Percentiles rank a stretch among this genome's conserved stretches.
phyloP scores from a whole-genome alignment of 2,329 filamentous ascomycete genomes.

The Pestalotiopsis fici region DNA sequence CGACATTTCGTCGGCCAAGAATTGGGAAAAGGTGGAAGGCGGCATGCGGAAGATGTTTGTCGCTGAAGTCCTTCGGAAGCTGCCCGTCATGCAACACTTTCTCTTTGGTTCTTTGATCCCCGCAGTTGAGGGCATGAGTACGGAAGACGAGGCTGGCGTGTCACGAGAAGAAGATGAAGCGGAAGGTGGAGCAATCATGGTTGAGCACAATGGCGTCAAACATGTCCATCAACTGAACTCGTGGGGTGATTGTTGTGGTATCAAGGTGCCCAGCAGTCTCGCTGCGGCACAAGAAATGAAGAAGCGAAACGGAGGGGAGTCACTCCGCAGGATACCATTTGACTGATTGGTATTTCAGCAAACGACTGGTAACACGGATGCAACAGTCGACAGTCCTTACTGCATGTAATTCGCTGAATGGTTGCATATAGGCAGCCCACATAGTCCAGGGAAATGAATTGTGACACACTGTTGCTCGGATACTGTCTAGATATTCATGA shows the following conservation, averaged over 20 bases:
- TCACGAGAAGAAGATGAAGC: conserved; percentile 49
- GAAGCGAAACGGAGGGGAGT: conserved; percentile 65
- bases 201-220: conserved; percentile 63
- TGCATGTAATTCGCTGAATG: neutral
- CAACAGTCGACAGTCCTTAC: neutral
- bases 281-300: conserved; percentile 87
- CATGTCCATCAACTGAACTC: conserved; percentile 71
- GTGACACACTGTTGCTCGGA: neutral
- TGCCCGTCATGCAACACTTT: conserved; percentile 99
- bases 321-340: conserved; percentile 77
- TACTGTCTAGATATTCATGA: too few relatives aligned
- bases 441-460: neutral
- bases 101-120: conserved; percentile 86
- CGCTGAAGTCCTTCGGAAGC: conserved; percentile 85
- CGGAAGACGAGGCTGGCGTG: conserved; percentile 53
- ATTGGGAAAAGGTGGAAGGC: conserved; percentile 88
- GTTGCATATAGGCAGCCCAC: neutral
- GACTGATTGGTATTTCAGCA: conserved; percentile 57
- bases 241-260: conserved; percentile 98
- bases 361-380: neutral
- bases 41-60: conserved; percentile 98
- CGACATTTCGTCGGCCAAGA: conserved; percentile 89
- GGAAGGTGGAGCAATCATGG: conserved; percentile 61
- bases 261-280: conserved; percentile 92
- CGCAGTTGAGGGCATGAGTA: conserved; percentile 79